Evolutionary conservation across 2,329 filamentous ascomycete genomes (phyloP).

Genomic region (Ilyonectria mors-panacis): DNA sequence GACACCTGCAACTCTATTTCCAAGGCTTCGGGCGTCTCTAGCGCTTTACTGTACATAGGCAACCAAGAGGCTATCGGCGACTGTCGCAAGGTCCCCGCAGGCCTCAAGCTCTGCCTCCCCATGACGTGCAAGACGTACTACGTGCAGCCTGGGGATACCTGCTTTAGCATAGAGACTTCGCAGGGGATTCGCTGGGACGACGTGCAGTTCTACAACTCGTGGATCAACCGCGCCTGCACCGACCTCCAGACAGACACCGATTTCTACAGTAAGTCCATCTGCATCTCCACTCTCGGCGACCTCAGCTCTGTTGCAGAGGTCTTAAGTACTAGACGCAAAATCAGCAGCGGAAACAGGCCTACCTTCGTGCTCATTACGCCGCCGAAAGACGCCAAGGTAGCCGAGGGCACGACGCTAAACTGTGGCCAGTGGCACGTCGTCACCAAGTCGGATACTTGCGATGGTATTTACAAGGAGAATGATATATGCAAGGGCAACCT

Average conservation of each 20-base stretch:
- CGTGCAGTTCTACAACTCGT: conserved; percentile 26
- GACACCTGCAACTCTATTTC: conserved; percentile 42
- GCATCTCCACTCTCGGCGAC: conserved; percentile 27
- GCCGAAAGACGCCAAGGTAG: conserved; percentile 13
- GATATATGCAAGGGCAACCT: conserved; percentile 1
- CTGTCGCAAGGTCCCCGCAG: conserved; percentile 28
- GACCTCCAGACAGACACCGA: conserved; percentile 30
- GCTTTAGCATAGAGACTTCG: conserved; percentile 20
- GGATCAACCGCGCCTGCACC: conserved; percentile 24
- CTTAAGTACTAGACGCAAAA: neutral
- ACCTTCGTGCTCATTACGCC: conserved; percentile 4
- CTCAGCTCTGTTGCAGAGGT: neutral
- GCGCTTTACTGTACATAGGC: conserved; percentile 32
- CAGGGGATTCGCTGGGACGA: conserved; percentile 14
- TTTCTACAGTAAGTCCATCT: conserved; percentile 33
- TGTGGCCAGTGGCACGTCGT: conserved; percentile 25
- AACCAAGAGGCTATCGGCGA: conserved; percentile 34
- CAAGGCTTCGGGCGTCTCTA: conserved; percentile 27
- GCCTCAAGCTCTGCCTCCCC: conserved; percentile 34
- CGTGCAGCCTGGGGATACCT: conserved; percentile 19
- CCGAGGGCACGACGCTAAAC: conserved; percentile 24
- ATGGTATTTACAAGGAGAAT: conserved; percentile 3
- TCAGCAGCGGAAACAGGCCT: conserved; percentile 13
- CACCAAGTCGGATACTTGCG: conserved; percentile 18
- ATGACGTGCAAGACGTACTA: conserved; percentile 25